These are phyloP conservation scores for Gymnopilus dilepis DNA, from an alignment of 768 basidiomycete species.

Conservation along the genomic window DNA sequence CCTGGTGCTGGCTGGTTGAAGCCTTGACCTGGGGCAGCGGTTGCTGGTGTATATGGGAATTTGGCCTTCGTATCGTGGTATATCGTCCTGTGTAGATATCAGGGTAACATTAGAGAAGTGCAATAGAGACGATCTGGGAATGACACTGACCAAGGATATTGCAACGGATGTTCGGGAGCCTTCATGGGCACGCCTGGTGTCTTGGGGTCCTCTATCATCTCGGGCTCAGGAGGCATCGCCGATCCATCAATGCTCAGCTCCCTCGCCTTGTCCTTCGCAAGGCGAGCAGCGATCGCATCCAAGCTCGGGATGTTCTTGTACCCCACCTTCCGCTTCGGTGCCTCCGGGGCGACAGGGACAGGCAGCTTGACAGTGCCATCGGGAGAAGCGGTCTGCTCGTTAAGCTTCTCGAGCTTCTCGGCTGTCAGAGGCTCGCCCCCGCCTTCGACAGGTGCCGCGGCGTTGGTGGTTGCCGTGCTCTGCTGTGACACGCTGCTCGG, in stretches of 20 bases:
- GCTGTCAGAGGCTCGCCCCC: conserved; percentile 63
- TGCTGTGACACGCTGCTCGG: conserved; percentile 52
- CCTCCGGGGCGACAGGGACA: conserved; percentile 25
- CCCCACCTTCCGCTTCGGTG: conserved; percentile 53
- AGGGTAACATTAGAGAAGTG: background rate
- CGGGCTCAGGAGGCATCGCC: conserved; percentile 74
- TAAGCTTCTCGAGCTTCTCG: conserved; percentile 69
- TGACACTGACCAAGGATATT: conserved; percentile 75
- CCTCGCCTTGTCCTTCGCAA: conserved; percentile 64
- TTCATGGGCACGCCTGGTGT: conserved; percentile 75
- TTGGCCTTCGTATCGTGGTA: conserved; percentile 89
- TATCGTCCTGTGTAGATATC: conserved; percentile 66
- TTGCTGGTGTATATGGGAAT: conserved; percentile 59
- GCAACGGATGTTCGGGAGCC: conserved; percentile 83
- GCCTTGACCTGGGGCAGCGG: conserved; percentile 27
- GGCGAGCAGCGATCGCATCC: conserved; percentile 82
- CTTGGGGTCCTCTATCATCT: conserved; percentile 84
- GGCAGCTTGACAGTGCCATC: conserved; percentile 25
- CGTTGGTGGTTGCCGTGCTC: conserved; percentile 45
- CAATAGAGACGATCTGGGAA: background rate
- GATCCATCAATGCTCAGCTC: conserved; percentile 69
- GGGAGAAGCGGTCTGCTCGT: conserved; percentile 52
- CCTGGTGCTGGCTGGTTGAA: conserved; percentile 27
- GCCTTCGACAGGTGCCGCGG: conserved; percentile 22
- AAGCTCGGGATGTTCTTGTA: conserved; percentile 90